Base-by-base conservation (phyloP, 805 yeast genomes). In the Teunomyces pallodes region DNA sequence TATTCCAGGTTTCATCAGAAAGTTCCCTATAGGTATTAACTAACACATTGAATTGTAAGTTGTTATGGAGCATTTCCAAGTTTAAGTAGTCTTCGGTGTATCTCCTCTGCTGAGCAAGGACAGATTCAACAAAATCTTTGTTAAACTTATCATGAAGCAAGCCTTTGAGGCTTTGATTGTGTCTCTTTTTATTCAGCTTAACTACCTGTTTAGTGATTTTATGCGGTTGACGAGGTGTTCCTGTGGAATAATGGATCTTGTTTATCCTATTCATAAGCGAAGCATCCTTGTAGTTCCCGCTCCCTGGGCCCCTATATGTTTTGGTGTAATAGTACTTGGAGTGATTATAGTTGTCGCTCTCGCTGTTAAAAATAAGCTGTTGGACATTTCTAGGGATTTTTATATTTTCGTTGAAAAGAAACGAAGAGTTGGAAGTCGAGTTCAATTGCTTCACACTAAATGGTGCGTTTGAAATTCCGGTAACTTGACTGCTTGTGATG, bases 251-350 rank as follows among this genome's bases (percentile, higher is more conserved):
- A 5, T 62, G 68, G 39, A 73, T 65, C 45, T 63, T 63, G 54
- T 71, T 73, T 51, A 73, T 69, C 38, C 67, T 60, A 51, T 68
- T 72, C 50, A 70, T 66, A 36, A 73, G 53, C 2, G 75, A 67
- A 0, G 74, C 75, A 54, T 73, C 78, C 51, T 73, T 73, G 53
- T 70, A 73, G 49, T 72, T 73, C 2, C 78, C 77, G 39, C 72
- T 66, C 1, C 78, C 78, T 2, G 76, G 77, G 0, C 78, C 78
- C 41, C 77, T 60, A 47, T 70, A 71, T 30, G 66, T 62, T 50
- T 70, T 70, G 17, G 67, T 62, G 51, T 72, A 73, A 53, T 62
- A 72, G 54, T 73, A 73, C 51, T 69, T 72, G 35, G 69, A 59
- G 42, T 63, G 61, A 47, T 65, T 65, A 51, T 59, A 58, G 20